phyloP scores from a whole-genome alignment of 148 eudicot genomes.

The Cornus florida region DNA sequence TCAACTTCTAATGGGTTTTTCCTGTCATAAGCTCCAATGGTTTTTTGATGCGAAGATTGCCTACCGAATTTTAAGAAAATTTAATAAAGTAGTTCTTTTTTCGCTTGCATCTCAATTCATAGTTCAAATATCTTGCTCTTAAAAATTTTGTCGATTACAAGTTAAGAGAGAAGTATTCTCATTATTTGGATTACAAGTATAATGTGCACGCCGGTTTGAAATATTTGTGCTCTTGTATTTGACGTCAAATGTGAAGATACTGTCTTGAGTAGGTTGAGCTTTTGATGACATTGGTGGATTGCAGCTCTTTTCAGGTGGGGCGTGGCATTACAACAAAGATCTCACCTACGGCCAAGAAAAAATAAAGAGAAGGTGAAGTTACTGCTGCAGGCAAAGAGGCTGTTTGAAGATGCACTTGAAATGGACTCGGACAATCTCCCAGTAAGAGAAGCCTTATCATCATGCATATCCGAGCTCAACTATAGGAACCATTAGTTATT shows the following conservation, averaged over 20 bases:
- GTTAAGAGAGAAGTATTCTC: background rate
- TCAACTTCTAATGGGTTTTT: background rate
- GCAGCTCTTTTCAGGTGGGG: conserved; percentile 98
- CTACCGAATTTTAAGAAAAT: background rate
- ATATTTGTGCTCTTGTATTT: background rate
- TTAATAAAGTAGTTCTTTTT: background rate
- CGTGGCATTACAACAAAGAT: conserved; percentile 78
- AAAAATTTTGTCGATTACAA: background rate
- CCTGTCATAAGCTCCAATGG: background rate
- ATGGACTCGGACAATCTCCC: conserved; percentile 70
- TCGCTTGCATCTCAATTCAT: background rate
- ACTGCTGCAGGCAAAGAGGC: conserved; percentile 85
- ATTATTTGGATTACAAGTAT: background rate
- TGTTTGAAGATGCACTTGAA: conserved; percentile 82
- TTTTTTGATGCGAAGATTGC: background rate
- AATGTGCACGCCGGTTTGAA: background rate
- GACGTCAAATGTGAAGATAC: background rate
- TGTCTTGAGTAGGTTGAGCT: background rate
- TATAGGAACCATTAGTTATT: conserved; percentile 29
- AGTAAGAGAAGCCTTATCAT: conserved; percentile 64
- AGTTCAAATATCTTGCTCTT: background rate
- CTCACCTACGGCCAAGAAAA: conserved; percentile 64
- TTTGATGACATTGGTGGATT: conserved; percentile 8
- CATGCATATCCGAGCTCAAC: conserved; percentile 70
- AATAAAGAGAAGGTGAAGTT: conserved; percentile 78